These are phyloP conservation scores for Celoporthe dispersa DNA, from an alignment of 2,329 filamentous ascomycete species.

Conservation along the genomic window DNA sequence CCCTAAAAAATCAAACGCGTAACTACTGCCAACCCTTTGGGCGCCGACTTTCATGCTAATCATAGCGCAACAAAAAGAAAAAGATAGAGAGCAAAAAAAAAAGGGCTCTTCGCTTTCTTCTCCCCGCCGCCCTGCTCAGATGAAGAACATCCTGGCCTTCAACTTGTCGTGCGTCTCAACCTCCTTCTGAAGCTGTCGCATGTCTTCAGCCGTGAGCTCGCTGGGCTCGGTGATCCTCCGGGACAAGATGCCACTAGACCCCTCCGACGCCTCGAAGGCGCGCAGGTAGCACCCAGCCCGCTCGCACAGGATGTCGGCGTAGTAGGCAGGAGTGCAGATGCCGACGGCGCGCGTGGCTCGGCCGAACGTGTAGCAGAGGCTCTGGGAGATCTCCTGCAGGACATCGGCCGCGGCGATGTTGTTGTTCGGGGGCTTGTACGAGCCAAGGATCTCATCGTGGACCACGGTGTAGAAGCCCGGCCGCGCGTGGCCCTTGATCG, in stretches of 20 bases:
- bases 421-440: conserved; percentile 58
- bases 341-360: conserved; percentile 86
- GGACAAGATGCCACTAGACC: background rate
- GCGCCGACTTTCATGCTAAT: background rate
- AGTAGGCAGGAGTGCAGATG: conserved; percentile 87
- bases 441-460: conserved; percentile 69
- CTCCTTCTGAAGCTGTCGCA: background rate
- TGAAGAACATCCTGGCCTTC: conserved; percentile 49
- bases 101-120: background rate
- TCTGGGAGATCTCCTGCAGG: conserved; percentile 74
- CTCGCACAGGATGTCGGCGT: conserved; percentile 84
- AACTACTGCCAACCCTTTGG: background rate
- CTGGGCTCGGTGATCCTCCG: background rate
- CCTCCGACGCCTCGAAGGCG: background rate
- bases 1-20: background rate
- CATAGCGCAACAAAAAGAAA: background rate
- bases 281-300: conserved; percentile 72
- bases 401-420: conserved; percentile 52
- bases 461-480: conserved; percentile 82
- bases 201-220: background rate
- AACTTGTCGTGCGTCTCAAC: conserved; percentile 28
- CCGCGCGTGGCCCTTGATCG: conserved; percentile 80
- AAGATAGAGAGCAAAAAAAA: too few species aligned
- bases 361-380: conserved; percentile 82
- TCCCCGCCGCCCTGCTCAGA: conserved; percentile 35